Base-by-base conservation (phyloP, 179 eudicot species). In the Heliamphora pulchella region DNA sequence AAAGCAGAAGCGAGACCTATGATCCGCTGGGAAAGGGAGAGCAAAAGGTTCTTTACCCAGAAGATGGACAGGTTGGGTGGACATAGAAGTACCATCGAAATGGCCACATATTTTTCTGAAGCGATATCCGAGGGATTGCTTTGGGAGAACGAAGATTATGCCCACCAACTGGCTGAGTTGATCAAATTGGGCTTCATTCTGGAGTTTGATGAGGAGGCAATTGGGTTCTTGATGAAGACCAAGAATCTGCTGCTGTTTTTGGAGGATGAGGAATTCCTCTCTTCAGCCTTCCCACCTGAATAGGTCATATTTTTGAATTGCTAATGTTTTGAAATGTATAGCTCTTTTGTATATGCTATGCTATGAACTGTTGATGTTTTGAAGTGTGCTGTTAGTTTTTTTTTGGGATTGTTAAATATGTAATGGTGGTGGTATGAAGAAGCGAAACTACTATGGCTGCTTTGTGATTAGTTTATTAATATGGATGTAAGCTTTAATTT, bases 21-120 rank as follows among this genome's bases (percentile, higher is more conserved):
- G 90, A 87, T 93, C 4, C 82, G 87, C 11, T 93, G 97, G 97
- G 92, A 88, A 66, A 86, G 82, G 51, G 85, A 86, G 65, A 82
- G 68, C 54, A 84, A 80, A 1, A 78, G 83, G 81, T 63, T 91
- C 6, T 83, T 79, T 76, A 59, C 86, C 18, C 89, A 83, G 74
- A 93, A 85, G 84, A 31, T 89, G 48, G 87, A 90, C 55, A 79
- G 75, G 59, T 68, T 80, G 8, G 75, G 55, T 8, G 91, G 87
- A 63, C 47, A 39, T n/a, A 87, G 77, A 82, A 73, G 31, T 58
- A 64, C 81, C 0, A 70, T 92, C 4, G 90, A 92, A 77, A 88
- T 86, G 81, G 97, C 93, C 8, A 86, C 82, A 6, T 83, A 78
- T 76, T 89, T 89, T 69, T 78, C 93, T 31, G 79, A 90, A 88